Evolutionary conservation across 2,329 filamentous ascomycete species (phyloP), one percentile per base, ranked within the genome.

Genomic region (Chalara sp.): DNA sequence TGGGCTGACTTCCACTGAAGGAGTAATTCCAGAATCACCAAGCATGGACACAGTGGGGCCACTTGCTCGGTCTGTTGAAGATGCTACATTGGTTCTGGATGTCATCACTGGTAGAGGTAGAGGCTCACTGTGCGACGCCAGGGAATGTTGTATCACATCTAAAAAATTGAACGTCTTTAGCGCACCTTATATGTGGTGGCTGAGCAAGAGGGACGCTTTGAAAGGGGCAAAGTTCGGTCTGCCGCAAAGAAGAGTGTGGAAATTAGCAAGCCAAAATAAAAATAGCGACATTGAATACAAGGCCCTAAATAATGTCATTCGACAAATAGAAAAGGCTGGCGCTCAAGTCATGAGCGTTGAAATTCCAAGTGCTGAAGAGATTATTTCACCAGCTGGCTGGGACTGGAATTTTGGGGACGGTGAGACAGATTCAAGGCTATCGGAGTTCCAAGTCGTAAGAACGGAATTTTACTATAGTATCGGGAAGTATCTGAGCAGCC

Each of bases 161-260:
- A n/a, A n/a, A n/a, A n/a, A n/a, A n/a, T n/a, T n/a, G n/a, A n/a
- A n/a, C n/a, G n/a, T n/a, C n/a, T n/a, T n/a, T n/a, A 21, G 21
- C 21, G 21, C 21, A 21, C 21, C 21, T 21, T 21, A 21, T 21
- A 21, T 21, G 21, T 21, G 21, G 21, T 21, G 21, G 21, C 66
- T 89, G 6, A 70, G 74, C 2, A 70, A 73, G 51, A 79, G 73
- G 52, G 62, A 68, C 1, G 45, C 48, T n/a, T 46, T 53, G 0
- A 70, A 76, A 57, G 79, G 76, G 6, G 84, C 83, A 2, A 75
- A 70, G 0, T 89, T 90, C 51, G 86, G 86, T 6, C 68, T 90
- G 0, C 86, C 86, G 0, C 88, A 85, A 85, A 66, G 79, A 41
- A 81, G 78, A 56, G 85, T 89, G 68, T 90, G 85, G 86, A 70